Percentiles rank a stretch among this genome's conserved stretches.
These are phyloP conservation scores for Elsinoe perseae DNA, from an alignment of 2,329 filamentous ascomycete genomes.

Conservation along the genomic window DNA sequence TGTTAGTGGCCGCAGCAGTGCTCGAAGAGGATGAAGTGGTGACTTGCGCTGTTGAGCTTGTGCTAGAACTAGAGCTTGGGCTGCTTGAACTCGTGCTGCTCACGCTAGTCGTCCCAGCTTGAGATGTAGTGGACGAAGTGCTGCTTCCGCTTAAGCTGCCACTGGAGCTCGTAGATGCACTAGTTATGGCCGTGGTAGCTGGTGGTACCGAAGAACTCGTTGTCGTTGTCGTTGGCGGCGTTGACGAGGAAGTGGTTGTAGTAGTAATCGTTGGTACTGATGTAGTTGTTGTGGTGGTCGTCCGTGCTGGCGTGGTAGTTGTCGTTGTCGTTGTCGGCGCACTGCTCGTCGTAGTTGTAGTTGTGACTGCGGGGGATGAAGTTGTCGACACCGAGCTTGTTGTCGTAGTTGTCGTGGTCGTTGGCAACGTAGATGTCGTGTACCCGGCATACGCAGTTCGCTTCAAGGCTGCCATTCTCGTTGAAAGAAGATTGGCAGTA, in stretches of 20 bases:
- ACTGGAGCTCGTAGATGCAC: neutral
- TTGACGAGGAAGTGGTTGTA: neutral
- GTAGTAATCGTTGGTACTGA: neutral
- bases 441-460: conserved; percentile 3
- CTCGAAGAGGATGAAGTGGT: neutral
- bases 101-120: neutral
- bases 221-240: neutral
- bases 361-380: neutral
- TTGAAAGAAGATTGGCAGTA: conserved; percentile 16
- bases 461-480: conserved; percentile 15
- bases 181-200: neutral
- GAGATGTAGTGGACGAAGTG: neutral
- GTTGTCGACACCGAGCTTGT: neutral
- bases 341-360: neutral
- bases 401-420: neutral
- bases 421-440: neutral
- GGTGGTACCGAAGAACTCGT: neutral
- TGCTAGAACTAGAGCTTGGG: neutral
- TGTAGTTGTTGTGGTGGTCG: neutral
- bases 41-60: neutral
- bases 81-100: neutral
- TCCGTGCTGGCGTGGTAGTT: neutral
- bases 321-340: neutral
- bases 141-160: neutral
- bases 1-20: neutral